phyloP scores from a whole-genome alignment of 495 filamentous ascomycete species.

The Penicillium longicatenatum region DNA sequence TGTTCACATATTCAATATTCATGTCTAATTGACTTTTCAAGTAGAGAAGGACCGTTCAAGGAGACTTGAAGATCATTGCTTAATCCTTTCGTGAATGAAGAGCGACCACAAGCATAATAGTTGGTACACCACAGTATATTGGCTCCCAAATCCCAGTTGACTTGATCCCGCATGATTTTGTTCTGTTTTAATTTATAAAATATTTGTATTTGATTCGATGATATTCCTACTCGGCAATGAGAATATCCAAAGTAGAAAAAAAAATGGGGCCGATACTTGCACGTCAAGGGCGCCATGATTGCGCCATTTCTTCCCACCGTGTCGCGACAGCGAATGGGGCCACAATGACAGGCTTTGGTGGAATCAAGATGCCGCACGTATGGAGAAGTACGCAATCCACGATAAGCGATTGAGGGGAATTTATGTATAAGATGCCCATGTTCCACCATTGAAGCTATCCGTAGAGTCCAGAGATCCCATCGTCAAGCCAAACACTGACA shows the following conservation, averaged over 20 bases:
- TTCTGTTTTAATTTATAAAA: no score
- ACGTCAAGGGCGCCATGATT: conserved; percentile 21
- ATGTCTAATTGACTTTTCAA: no score
- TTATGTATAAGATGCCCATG: conserved; percentile 2
- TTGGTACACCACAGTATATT: no score
- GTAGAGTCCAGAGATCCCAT: background rate
- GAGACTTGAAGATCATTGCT: no score
- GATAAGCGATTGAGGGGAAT: conserved; percentile 5
- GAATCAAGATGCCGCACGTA: conserved; percentile 4
- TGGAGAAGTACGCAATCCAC: conserved; percentile 6
- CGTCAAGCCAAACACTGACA: background rate
- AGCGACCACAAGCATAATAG: no score
- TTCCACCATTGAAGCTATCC: background rate
- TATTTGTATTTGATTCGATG: no score
- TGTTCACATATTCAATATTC: no score
- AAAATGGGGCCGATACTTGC: conserved; percentile 10
- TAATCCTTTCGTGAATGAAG: no score
- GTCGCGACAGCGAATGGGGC: conserved; percentile 19
- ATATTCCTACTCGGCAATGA: background rate
- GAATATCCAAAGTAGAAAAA: background rate
- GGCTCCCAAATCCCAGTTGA: no score
- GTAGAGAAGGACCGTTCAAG: no score
- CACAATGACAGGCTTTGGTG: background rate
- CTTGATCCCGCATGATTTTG: no score
- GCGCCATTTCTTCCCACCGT: conserved; percentile 27